Percentiles rank a stretch among this genome's conserved stretches.
Evolutionary conservation across 176 grass and related monocot species (phyloP).

Genomic region (Avena insularis): DNA sequence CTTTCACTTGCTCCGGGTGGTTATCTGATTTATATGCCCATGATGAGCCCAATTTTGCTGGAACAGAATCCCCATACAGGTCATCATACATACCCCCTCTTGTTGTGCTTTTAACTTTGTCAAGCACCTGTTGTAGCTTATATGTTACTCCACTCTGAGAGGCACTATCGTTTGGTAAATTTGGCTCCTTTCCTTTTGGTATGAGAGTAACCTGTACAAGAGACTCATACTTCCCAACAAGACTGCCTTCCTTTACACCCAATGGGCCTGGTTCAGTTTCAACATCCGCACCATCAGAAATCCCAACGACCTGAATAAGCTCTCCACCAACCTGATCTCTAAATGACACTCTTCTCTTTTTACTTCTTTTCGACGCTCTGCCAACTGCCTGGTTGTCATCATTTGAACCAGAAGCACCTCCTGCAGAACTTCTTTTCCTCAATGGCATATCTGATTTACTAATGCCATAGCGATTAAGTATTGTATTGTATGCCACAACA

Average conservation of each 20-base stretch:
- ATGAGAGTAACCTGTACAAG: constrained; percentile 87
- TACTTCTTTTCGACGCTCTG: constrained; percentile 77
- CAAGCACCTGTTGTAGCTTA: constrained; percentile 74
- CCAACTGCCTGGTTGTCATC: constrained; percentile 34
- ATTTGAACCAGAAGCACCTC: constrained; percentile 38
- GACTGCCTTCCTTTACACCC: constrained; percentile 94
- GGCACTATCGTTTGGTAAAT: constrained; percentile 49
- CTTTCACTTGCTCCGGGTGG: constrained; percentile 57
- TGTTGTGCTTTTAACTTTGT: constrained; percentile 77
- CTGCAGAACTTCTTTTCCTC: constrained; percentile 44
- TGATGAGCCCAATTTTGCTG: constrained; percentile 60
- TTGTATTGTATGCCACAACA: constrained; percentile 94
- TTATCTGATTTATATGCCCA: constrained; percentile 79
- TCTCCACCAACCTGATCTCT: constrained; percentile 88
- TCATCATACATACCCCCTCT: constrained; percentile 77
- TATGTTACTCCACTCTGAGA: constrained; percentile 74
- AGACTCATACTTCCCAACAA: constrained; percentile 98
- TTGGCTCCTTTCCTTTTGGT: constrained; percentile 89
- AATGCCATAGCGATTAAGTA: constrained; percentile 90
- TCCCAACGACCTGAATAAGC: constrained; percentile 93
- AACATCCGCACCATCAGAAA: constrained; percentile 91
- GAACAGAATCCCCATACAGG: constrained; percentile 74
- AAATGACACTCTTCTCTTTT: constrained; percentile 72
- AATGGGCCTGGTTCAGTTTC: constrained; percentile 90
- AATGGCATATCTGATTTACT: constrained; percentile 52